Conservation (phyloP, 306 rosid genomes). For the Pueraria montana region DNA sequence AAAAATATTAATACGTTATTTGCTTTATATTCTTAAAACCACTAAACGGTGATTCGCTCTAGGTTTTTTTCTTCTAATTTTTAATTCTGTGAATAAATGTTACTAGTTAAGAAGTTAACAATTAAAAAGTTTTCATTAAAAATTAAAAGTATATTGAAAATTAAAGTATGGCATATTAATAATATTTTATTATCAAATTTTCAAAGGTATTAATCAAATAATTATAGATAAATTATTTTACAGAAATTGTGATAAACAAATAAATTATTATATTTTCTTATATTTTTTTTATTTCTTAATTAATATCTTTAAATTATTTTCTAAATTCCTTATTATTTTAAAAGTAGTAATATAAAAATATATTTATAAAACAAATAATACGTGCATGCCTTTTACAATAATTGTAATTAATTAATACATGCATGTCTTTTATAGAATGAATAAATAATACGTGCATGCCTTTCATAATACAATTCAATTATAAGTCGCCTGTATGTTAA, state of each 20-base stretch:
- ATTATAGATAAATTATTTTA: neutral
- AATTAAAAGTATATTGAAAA: neutral
- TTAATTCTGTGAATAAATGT: neutral
- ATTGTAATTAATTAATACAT: no score
- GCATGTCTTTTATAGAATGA: neutral
- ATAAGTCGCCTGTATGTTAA: no score
- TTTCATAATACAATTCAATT: neutral
- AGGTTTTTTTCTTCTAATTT: no score
- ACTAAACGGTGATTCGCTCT: neutral
- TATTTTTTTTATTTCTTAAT: neutral
- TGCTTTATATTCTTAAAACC: neutral
- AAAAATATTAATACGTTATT: neutral
- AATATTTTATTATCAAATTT: neutral
- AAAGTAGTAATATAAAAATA: neutral
- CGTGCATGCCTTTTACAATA: neutral
- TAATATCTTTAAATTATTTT: neutral
- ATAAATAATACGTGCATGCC: no score
- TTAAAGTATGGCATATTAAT: neutral
- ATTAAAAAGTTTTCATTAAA: no score
- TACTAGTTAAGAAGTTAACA: neutral
- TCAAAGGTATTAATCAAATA: neutral
- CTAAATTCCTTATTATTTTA: neutral
- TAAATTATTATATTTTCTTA: neutral
- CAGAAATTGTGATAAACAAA: neutral
- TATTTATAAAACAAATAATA: no score